A percentile compares a stretch with the other conserved stretches of the same genome.
Conservation (phyloP, 208 protist species). For the Trypanosoma cruzi region DNA sequence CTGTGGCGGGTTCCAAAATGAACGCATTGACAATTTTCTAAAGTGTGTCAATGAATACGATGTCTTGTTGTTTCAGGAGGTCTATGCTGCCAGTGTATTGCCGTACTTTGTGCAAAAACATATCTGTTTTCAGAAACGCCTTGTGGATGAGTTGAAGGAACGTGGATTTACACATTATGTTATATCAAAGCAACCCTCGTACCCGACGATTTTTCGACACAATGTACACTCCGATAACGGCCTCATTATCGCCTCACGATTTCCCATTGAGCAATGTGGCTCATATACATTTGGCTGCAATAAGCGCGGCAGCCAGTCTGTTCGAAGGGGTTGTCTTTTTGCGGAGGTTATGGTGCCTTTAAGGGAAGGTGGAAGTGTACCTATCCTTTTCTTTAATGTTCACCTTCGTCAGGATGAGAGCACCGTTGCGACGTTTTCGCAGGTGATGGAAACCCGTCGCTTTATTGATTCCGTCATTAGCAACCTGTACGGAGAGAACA, state of each 20-base stretch:
- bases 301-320: conserved; percentile 39
- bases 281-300: conserved; percentile 82
- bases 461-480: conserved; percentile 71
- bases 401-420: conserved; percentile 79
- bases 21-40: conserved; percentile 83
- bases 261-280: conserved; percentile 78
- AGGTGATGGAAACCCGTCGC: conserved; percentile 74
- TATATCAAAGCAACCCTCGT: conserved; percentile 83
- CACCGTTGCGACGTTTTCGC: conserved; percentile 47
- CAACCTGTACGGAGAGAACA: conserved; percentile 39
- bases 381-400: conserved; percentile 84
- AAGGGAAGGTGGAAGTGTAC: conserved; percentile 26
- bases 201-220: conserved; percentile 78
- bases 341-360: conserved; percentile 78
- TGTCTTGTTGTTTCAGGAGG: conserved; percentile 85
- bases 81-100: conserved; percentile 79
- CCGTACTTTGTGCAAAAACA: conserved; percentile 77
- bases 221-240: conserved; percentile 84
- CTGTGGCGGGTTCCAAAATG: conserved; percentile 80
- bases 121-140: conserved; percentile 73
- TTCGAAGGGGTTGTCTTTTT: conserved; percentile 81
- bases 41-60: conserved; percentile 71
- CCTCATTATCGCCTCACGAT: conserved; percentile 86
- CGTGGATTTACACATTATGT: conserved; percentile 86
- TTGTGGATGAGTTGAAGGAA: conserved; percentile 72